Evolutionary conservation across 1,284 basidiomycete species (phyloP).

Genomic region (Rhodotorula sp.): DNA sequence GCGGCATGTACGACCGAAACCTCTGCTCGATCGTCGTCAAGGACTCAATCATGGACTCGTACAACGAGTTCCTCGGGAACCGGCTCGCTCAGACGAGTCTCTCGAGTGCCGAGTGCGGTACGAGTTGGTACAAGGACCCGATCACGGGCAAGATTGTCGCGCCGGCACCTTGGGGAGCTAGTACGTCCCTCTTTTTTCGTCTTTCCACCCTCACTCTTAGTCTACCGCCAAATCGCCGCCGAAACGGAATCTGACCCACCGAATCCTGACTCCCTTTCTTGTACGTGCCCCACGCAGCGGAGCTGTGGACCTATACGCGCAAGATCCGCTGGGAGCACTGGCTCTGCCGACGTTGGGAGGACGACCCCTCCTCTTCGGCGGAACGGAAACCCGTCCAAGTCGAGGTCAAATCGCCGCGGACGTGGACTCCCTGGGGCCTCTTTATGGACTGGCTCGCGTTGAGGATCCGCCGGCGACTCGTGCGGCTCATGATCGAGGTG

Average conservation of each 20-base stretch:
- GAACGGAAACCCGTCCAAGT: not conserved
- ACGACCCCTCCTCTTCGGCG: not conserved
- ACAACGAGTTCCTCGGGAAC: slow-evolving; percentile 17
- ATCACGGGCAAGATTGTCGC: slow-evolving; percentile 25
- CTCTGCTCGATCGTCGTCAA: slow-evolving; percentile 34
- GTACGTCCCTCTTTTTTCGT: slow-evolving; percentile 4
- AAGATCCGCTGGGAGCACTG: slow-evolving; percentile 29
- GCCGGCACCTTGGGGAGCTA: slow-evolving; percentile 23
- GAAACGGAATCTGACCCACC: not conserved
- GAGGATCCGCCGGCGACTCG: not conserved
- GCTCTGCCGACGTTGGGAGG: not conserved
- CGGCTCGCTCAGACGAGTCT: slow-evolving; percentile 21
- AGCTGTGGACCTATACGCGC: slow-evolving; percentile 27
- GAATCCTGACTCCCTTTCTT: too few species aligned
- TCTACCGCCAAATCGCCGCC: not conserved
- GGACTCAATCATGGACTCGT: slow-evolving; percentile 6
- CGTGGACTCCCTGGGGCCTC: slow-evolving; percentile 19
- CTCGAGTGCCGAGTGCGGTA: slow-evolving; percentile 8
- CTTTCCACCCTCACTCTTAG: not conserved
- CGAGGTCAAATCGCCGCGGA: not conserved
- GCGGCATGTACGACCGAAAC: slow-evolving; percentile 18
- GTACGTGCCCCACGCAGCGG: slow-evolving; percentile 8
- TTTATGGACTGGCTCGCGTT: slow-evolving; percentile 8
- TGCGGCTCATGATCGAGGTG: slow-evolving; percentile 15
- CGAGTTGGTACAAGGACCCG: slow-evolving; percentile 28